Base-by-base conservation (phyloP, 257 asterid genomes). In the Ilex aquifolium region DNA sequence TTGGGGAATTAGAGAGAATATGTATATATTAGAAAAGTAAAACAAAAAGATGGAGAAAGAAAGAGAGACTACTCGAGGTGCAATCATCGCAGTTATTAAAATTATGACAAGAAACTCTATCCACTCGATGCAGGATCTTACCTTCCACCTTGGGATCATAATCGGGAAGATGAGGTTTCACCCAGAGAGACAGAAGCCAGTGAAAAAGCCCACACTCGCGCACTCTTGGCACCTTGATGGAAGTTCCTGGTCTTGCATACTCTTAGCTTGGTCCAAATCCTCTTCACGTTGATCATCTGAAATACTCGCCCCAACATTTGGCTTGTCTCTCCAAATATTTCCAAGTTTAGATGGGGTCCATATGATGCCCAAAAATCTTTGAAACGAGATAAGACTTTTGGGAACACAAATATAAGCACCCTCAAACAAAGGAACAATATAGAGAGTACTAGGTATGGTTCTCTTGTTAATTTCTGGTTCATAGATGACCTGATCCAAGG, bases 191-290 rank as follows among this genome's bases (percentile, higher is more conserved):
- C 88, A 1, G 92, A 83, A 16, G 96, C 83, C 69, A 88, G 65
- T 13, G 97, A 90, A 1, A 88, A 88, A 10, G 95, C 96, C 96
- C 95, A 88, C 51, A 86, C 93, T 67, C 81, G 76, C 56, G 93
- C 93, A 68, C 75, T 86, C 73, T 80, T 69, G 3, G 95, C 91
- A n/a, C 95, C 85, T 57, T 57, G 68, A 42, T 71, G 90, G 65
- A 88, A 77, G 77, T 77, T 89, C 65, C 90, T 76, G 32, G 79
- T 69, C 76, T 86, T 88, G 70, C 80, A 74, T 14, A 77, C 75
- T 67, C 80, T 80, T 58, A 83, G 72, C 79, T 79, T 81, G 65
- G 70, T 78, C 91, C 91, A 85, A 11, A 81, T 67, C 61, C 88
- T 79, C 83, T 81, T 76, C 60, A 85, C 60, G 32, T 85, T 88